These are phyloP conservation scores for Pascua sp. DNA, from an alignment of 1,284 basidiomycete genomes.

Conservation along the genomic window DNA sequence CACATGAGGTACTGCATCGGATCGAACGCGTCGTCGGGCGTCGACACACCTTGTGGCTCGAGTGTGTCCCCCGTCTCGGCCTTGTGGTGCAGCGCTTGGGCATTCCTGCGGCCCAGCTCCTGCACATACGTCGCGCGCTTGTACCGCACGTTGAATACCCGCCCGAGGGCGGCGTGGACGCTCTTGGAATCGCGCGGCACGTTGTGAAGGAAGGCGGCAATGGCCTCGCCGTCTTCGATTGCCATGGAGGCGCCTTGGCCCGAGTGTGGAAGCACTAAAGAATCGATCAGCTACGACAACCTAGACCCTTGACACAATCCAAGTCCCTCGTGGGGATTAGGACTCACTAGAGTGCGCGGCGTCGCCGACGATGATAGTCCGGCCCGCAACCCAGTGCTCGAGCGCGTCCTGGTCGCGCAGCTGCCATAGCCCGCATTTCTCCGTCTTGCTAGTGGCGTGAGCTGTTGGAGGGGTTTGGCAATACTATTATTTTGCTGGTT, in stretches of 20 bases:
- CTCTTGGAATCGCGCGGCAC: slow-evolving; percentile 5
- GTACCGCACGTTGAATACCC: slow-evolving; percentile 26
- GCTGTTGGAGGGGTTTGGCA: too few species aligned
- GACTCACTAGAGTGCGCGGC: slow-evolving; percentile 35
- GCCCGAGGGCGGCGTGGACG: slow-evolving; percentile 21
- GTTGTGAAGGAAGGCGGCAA: slow-evolving; percentile 17
- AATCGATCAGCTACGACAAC: too few species aligned
- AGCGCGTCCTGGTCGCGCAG: slow-evolving; percentile 39
- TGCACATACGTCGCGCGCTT: slow-evolving; percentile 31
- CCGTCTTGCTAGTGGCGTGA: too few species aligned
- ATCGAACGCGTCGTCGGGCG: too few species aligned
- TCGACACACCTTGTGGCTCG: too few species aligned
- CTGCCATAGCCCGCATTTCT: slow-evolving; percentile 13
- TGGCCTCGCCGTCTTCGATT: slow-evolving; percentile 31
- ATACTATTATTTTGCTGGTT: too few species aligned
- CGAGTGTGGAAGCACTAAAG: slow-evolving; percentile 28
- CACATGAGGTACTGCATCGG: too few species aligned
- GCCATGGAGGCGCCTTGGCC: slow-evolving; percentile 33
- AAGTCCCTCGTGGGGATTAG: too few species aligned
- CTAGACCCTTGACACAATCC: too few species aligned
- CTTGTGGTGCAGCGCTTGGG: too few species aligned
- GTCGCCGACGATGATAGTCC: slow-evolving; percentile 39
- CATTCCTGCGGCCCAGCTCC: not conserved
- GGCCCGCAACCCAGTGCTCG: slow-evolving; percentile 28
- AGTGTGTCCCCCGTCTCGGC: too few species aligned